These are phyloP conservation scores for Chrysosporium keratinophilum DNA, from an alignment of 2,329 filamentous ascomycete species.

Conservation along the genomic window DNA sequence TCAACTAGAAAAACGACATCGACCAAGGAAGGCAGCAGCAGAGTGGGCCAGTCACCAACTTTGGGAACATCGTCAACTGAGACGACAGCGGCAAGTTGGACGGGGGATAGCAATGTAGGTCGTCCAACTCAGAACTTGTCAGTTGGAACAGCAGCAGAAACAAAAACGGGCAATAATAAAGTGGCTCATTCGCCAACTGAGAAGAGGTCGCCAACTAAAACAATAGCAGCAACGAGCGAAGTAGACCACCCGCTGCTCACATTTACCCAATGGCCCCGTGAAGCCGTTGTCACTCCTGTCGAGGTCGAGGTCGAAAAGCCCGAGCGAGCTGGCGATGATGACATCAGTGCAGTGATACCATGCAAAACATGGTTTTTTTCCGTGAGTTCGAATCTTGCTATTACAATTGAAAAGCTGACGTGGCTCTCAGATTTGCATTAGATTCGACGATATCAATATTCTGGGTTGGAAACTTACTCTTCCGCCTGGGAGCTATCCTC, in stretches of 20 bases:
- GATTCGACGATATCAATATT: constrained; percentile 9
- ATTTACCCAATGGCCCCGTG: constrained; percentile 9
- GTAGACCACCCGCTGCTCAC: background rate
- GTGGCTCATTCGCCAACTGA: background rate
- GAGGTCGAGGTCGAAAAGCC: constrained; percentile 8
- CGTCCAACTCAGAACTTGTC: no score
- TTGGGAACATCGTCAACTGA: no score
- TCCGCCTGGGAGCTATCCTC: constrained; percentile 13
- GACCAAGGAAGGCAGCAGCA: no score
- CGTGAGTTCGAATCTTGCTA: background rate
- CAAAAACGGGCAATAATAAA: background rate
- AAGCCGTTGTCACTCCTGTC: constrained; percentile 8
- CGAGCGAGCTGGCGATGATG: constrained; percentile 2
- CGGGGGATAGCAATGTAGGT: no score
- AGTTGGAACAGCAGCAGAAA: background rate
- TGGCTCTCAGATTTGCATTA: constrained; percentile 6
- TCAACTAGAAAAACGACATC: no score
- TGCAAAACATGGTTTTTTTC: constrained; percentile 14
- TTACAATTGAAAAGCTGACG: constrained; percentile 5
- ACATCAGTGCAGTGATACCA: constrained; percentile 8
- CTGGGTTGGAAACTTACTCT: constrained; percentile 10
- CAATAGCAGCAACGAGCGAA: background rate
- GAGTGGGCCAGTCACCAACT: no score
- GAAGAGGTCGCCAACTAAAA: background rate
- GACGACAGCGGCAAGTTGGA: no score